These are phyloP conservation scores for Wallacemonas rigidus DNA, from an alignment of 208 protist genomes.

Conservation along the genomic window DNA sequence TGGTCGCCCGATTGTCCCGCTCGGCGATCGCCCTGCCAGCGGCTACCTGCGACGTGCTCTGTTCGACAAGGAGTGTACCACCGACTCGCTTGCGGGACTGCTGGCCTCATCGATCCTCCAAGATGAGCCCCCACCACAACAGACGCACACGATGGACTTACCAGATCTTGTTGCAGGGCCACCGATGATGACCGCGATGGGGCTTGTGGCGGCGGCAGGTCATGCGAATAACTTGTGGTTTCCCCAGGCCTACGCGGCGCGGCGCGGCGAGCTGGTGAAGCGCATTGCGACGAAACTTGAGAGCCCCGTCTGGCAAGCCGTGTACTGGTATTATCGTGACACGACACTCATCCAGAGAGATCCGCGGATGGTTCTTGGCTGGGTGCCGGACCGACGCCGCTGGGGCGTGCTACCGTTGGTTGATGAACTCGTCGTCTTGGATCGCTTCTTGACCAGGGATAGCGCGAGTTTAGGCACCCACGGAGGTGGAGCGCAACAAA, in stretches of 20 bases:
- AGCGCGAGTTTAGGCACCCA: not conserved
- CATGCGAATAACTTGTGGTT: not conserved
- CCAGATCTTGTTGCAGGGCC: not conserved
- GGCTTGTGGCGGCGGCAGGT: not conserved
- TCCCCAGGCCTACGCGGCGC: conserved; percentile 32
- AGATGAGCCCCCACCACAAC: too few relatives aligned
- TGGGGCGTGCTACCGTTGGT: conserved; percentile 76
- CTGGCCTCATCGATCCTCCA: not conserved
- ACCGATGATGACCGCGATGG: not conserved
- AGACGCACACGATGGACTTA: not conserved
- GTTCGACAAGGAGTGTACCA: not conserved
- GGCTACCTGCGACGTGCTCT: conserved; percentile 6
- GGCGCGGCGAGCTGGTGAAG: conserved; percentile 37
- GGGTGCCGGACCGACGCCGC: conserved; percentile 60
- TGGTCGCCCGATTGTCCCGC: not conserved
- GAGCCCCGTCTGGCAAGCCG: conserved; percentile 28
- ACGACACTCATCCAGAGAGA: conserved; percentile 59
- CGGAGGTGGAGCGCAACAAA: not conserved
- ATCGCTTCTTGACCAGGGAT: conserved; percentile 46
- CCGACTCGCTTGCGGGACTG: not conserved
- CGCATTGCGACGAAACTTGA: conserved; percentile 34
- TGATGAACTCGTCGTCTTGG: conserved; percentile 78
- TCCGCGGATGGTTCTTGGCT: conserved; percentile 44
- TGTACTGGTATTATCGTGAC: conserved; percentile 75
- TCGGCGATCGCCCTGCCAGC: not conserved